A percentile compares a stretch with the other conserved stretches of the same genome.
phyloP scores from a whole-genome alignment of 2,329 filamentous ascomycete genomes.

The Cladosporium cucumerinum region DNA sequence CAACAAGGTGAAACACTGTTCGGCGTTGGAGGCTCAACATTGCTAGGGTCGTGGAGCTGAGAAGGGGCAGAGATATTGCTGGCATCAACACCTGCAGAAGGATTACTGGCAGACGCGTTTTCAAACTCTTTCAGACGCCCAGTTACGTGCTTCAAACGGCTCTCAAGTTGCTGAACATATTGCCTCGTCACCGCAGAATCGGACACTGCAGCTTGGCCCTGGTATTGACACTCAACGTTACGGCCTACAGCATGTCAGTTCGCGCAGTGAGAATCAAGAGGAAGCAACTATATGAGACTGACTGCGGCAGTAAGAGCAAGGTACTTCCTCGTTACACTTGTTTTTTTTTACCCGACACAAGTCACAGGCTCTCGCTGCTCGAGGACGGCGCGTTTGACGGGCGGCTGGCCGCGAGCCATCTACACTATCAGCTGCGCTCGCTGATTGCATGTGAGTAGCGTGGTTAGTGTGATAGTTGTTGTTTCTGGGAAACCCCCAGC shows the following conservation, averaged over 20 bases:
- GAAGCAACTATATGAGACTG: neutral
- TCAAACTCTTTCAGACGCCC: neutral
- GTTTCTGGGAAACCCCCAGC: neutral
- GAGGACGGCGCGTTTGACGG: neutral
- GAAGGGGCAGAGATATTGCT: neutral
- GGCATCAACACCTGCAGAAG: neutral
- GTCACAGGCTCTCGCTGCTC: neutral
- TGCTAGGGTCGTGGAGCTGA: neutral
- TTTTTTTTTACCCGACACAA: neutral
- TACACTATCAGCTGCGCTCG: neutral
- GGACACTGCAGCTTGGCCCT: neutral
- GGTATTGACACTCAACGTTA: neutral
- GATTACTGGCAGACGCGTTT: neutral
- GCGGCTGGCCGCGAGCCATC: neutral
- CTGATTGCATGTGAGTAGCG: neutral
- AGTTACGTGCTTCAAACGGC: neutral
- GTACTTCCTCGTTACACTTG: neutral
- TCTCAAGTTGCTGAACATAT: neutral
- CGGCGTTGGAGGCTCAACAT: neutral
- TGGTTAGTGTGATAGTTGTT: neutral
- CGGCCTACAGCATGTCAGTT: neutral
- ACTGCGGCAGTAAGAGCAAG: neutral
- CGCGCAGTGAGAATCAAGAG: neutral
- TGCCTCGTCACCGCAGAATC: neutral
- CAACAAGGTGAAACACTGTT: neutral